Evolutionary conservation across 257 asterid species (phyloP), one percentile per base, ranked within the genome.

Genomic region (Solanum bukasovii): DNA sequence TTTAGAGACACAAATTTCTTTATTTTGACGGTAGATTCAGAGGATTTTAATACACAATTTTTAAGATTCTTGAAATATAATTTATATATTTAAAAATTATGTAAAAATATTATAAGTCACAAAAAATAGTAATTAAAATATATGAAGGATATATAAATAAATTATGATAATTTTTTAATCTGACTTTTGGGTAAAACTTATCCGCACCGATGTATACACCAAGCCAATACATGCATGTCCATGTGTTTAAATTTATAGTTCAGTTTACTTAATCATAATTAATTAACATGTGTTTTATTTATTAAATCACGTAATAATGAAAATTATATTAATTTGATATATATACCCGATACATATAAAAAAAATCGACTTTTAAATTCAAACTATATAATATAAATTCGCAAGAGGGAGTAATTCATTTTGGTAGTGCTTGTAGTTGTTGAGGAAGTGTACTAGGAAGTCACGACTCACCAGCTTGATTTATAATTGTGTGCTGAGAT

Each of bases 281-380:
- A 46, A 46, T 13, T 46, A 46, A 13, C 20, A 46, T 46, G 7
- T 46, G 2, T 46, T 46, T 46, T 46, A 46, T 46, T 46, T 46
- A 46, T 46, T 46, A 13, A 46, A 46, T 46, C 20, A 46, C 1
- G 1, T 46, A 46, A 46, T 46, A 46, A 46, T 46, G 0, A 46
- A 46, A 46, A 46, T 13, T 13, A 0, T 0, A 46, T 13, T 46
- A 13, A 46, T 13, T 46, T 46, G 1, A 46, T 46, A 0, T 1
- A 46, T 46, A 46, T 7, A 46, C 3, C 0, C 18, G 1, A 4
- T 13, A 4, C 2, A 0, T 0, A 46, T 46, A 34, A 34, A 33
- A 33, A 33, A 33, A 33, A 33, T 34, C 2, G 0, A 46, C 20
- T 46, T 46, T 46, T 46, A 46, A 46, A 61, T 61, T 8, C 68